Evolutionary conservation across 2,329 filamentous ascomycete species (phyloP), one percentile per base, ranked within the genome.

Genomic region (Escovopsis sp.): DNA sequence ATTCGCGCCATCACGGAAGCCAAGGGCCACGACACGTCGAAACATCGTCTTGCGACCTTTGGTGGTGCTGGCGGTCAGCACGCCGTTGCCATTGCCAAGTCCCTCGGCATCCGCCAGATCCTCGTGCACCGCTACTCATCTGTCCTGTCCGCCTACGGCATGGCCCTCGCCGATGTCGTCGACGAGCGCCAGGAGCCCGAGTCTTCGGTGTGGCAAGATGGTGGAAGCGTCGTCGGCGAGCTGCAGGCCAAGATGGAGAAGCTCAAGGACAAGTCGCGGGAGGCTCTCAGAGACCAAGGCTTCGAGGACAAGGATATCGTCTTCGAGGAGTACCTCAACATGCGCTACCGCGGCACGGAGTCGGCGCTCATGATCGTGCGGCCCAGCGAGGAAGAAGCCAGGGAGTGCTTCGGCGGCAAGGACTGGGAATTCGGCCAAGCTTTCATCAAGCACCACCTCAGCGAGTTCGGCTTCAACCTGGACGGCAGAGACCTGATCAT

Each of bases 301-400:
- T 94, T 95, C 55, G 66, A 71, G 2, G 75, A 83, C 36, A 64
- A 73, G 5, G 77, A 85, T 30, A 84, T 94, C 23, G 71, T 79
- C 0, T 94, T 89, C 54, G 87, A 94, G 57, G 84, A 94, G 56
- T 95, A 94, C 55, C 74, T 96, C 44, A 94, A 95, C 57, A 87
- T 95, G 80, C 72, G 88, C 44, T 94, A 94, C 55, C 76, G 85
- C 33, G 87, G 87, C 10, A 94, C 87, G 0, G 87, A 94, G 57
- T 93, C 86, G 7, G 85, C 87, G 1, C 70, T 94, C 36, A 95
- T 94, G 87, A 77, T 94, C 39, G 65, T 91, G 49, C 85, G 82
- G 59, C 85, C 87, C 0, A 72, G 62, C 3, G 63, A 70, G 33
- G 72, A 77, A 40, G 79, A 85, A 44, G 69, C 69, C 0, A 63